A percentile compares a stretch with the other conserved stretches of the same genome.
Evolutionary conservation across 331 rosid species (phyloP).

Genomic region (Cydonia oblonga): DNA sequence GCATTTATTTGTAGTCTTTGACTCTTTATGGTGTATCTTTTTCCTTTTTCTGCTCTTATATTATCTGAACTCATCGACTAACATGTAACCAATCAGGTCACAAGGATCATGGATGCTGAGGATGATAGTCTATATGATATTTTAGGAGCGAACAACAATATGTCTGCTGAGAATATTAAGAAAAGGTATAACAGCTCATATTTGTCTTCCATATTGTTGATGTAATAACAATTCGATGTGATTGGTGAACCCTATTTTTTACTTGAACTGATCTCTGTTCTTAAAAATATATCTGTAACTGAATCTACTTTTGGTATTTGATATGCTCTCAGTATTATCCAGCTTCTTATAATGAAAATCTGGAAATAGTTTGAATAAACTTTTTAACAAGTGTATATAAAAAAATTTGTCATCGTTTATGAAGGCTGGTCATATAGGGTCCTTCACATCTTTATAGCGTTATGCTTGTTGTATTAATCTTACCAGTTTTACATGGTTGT

Average conservation of each 20-base stretch:
- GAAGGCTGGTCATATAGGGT: too few species aligned
- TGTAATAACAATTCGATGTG: too few species aligned
- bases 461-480: background rate
- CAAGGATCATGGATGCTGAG: conserved; percentile 73
- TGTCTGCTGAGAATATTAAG: conserved; percentile 64
- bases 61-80: background rate
- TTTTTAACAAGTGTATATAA: too few species aligned
- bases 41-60: background rate
- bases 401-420: too few species aligned
- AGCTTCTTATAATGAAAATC: too few species aligned
- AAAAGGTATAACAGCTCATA: conserved; percentile 31
- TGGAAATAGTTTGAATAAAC: too few species aligned
- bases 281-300: too few species aligned
- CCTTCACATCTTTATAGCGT: background rate
- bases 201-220: background rate
- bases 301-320: too few species aligned
- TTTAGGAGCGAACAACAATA: conserved; percentile 69
- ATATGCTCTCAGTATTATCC: too few species aligned
- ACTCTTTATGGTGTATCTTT: too few species aligned
- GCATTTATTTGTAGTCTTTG: background rate
- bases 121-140: conserved; percentile 69
- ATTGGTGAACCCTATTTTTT: too few species aligned
- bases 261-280: too few species aligned
- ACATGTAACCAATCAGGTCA: conserved; percentile 42
- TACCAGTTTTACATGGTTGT: background rate